Base-by-base conservation (phyloP, 192 early-diverging fungal species). In the Fimicolochytrium jonesii region DNA sequence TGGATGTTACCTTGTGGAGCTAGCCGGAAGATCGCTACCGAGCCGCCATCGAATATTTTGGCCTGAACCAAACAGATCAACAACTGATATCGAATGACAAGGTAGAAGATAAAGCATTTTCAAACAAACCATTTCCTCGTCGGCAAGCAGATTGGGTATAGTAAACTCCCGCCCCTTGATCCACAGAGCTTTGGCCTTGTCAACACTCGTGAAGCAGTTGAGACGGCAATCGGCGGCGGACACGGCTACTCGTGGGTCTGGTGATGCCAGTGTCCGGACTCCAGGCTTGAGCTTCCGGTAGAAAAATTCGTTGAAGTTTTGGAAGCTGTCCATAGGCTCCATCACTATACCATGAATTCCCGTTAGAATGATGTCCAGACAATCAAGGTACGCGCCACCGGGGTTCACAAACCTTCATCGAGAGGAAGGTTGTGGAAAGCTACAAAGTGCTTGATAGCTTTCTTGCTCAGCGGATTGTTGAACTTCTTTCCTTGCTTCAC, bases 231-330 rank as follows among this genome's bases (percentile, higher is more conserved):
- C 91, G 0, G 90, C 90, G n/a, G 84, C 77, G 56, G 82, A 86
- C 6, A 90, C 85, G 1, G 77, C 75, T 1, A 89, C 83, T 3
- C 45, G 34, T 47, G 70, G 67, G 42, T 72, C 72, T 5, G 61
- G 60, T 5, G 69, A 66, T 11, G 72, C 66, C 15, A 78, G 34
- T 3, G 49, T 44, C 34, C 91, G 73, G 1, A 86, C 76, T 15
- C 54, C 68, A 4, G 86, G 82, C 64, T 89, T 91, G 36, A 92
- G 74, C 29, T 85, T 86, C 13, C 91, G 82, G 66, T 88, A 90
- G 65, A 91, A 92, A 74, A 92, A 92, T 67, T 91, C 85, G 70
- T 92, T 92, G 61, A 92, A 91, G 33, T 71, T 90, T 28, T 78
- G 74, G 50, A 87, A 92, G 32, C 65, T 77, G 18, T 82, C 70